A percentile compares a stretch with the other conserved stretches of the same genome.
Evolutionary conservation across 2,329 filamentous ascomycete genomes (phyloP).

Genomic region (Fusarium neocosmosporiellum): DNA sequence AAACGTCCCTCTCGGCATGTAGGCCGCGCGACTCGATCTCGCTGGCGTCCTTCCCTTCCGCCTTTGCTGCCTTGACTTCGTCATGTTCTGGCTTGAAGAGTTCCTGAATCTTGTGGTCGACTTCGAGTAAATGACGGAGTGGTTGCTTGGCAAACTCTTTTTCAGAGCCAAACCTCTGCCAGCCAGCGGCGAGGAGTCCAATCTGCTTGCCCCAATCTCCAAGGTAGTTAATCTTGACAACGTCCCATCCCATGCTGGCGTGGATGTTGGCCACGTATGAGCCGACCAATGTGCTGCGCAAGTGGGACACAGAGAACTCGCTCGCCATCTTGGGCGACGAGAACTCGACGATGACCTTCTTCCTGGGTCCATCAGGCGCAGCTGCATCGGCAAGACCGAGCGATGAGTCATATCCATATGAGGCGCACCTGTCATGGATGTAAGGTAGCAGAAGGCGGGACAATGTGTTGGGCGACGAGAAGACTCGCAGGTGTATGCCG

Average conservation of each 20-base stretch:
- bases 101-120: slow-evolving; percentile 74
- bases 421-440: slow-evolving; percentile 30
- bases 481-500: slow-evolving; percentile 39
- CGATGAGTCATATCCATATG: slow-evolving; percentile 37
- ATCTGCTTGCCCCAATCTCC: slow-evolving; percentile 81
- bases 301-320: slow-evolving; percentile 76
- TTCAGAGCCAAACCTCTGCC: slow-evolving; percentile 73
- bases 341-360: slow-evolving; percentile 73
- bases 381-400: slow-evolving; percentile 26
- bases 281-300: slow-evolving; percentile 78
- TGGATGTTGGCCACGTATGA: slow-evolving; percentile 75
- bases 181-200: slow-evolving; percentile 72
- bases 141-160: slow-evolving; percentile 72
- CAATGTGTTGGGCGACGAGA: slow-evolving; percentile 37
- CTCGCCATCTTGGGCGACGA: slow-evolving; percentile 81
- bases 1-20: slow-evolving; percentile 62
- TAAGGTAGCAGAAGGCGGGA: slow-evolving; percentile 35
- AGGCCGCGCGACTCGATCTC: slow-evolving; percentile 53
- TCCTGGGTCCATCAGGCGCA: slow-evolving; percentile 12
- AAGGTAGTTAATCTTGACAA: slow-evolving; percentile 76
- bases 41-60: slow-evolving; percentile 51
- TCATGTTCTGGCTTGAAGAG: slow-evolving; percentile 72
- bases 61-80: slow-evolving; percentile 59
- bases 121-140: slow-evolving; percentile 74
- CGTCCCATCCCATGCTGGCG: slow-evolving; percentile 73